Evolutionary conservation across 495 filamentous ascomycete genomes (phyloP).

Genomic region (Neurospora cerealis): DNA sequence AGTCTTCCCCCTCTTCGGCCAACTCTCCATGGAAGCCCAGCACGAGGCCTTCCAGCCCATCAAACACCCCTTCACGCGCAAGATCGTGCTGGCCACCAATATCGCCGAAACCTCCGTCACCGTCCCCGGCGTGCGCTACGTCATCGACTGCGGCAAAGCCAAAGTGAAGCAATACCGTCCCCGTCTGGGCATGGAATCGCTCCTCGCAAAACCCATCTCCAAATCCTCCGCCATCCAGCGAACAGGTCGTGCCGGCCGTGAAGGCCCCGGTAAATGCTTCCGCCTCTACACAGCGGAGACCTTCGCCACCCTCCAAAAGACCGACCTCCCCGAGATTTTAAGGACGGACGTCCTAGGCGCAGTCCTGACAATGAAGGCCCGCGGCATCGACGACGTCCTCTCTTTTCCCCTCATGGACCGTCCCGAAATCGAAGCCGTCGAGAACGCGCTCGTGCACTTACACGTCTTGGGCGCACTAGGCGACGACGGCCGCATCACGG

Average conservation of each 20-base stretch:
- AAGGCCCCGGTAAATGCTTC: constrained; percentile 82
- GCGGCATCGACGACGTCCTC: constrained; percentile 74
- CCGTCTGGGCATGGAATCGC: constrained; percentile 76
- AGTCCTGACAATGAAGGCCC: constrained; percentile 88
- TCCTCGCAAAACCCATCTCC: constrained; percentile 85
- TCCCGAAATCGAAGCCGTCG: constrained; percentile 64
- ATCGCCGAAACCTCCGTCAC: constrained; percentile 98
- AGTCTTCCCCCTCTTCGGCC: constrained; percentile 39
- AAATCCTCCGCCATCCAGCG: constrained; percentile 89
- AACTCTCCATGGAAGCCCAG: constrained; percentile 58
- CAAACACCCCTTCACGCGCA: constrained; percentile 62
- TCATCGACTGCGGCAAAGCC: constrained; percentile 87
- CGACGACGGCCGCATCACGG: constrained; percentile 62
- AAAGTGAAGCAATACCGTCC: constrained; percentile 90
- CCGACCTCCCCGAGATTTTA: constrained; percentile 80
- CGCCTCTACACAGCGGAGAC: constrained; percentile 79
- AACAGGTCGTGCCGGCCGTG: constrained; percentile 85
- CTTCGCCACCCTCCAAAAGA: constrained; percentile 58
- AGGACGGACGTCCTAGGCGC: constrained; percentile 78
- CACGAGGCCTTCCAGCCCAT: constrained; percentile 75
- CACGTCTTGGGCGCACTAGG: constrained; percentile 66
- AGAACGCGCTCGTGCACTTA: constrained; percentile 77
- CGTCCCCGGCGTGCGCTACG: constrained; percentile 81
- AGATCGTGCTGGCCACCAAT: constrained; percentile 88
- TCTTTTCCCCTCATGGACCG: constrained; percentile 78